A percentile compares a stretch with the other conserved stretches of the same genome.
Evolutionary conservation across 2,329 filamentous ascomycete genomes (phyloP).

Genomic region (Trichoderma sp.): DNA sequence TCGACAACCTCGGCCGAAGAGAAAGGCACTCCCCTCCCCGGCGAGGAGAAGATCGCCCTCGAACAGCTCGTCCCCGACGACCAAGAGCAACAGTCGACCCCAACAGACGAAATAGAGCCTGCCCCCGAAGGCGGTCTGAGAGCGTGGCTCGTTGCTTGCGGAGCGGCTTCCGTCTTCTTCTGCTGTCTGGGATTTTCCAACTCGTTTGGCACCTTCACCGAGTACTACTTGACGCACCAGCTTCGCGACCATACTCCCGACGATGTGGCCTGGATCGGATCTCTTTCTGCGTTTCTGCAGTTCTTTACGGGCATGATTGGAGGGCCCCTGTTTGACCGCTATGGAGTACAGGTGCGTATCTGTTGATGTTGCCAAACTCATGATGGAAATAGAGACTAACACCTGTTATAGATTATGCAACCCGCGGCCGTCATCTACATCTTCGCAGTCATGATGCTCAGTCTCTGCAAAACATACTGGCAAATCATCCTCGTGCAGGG

Average conservation of each 20-base stretch:
- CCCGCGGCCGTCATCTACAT: constrained; percentile 40
- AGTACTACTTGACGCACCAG: constrained; percentile 45
- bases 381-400: no score
- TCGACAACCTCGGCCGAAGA: not conserved
- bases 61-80: not conserved
- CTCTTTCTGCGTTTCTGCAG: constrained; percentile 40
- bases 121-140: constrained; percentile 39
- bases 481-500: constrained; percentile 56
- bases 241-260: constrained; percentile 36
- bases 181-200: constrained; percentile 46
- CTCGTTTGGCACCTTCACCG: constrained; percentile 48
- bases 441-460: constrained; percentile 47
- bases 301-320: constrained; percentile 40
- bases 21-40: not conserved
- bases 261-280: constrained; percentile 48
- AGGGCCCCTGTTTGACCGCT: constrained; percentile 47
- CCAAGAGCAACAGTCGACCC: not conserved
- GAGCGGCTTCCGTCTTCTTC: constrained; percentile 42
- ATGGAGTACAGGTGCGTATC: constrained; percentile 39
- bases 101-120: not conserved
- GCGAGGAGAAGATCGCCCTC: not conserved
- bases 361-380: no score
- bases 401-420: constrained; percentile 34
- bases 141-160: constrained; percentile 46
- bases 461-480: constrained; percentile 49